Conservation (phyloP, 2,329 filamentous ascomycete genomes). For the Tolypocladium pustulatum region DNA sequence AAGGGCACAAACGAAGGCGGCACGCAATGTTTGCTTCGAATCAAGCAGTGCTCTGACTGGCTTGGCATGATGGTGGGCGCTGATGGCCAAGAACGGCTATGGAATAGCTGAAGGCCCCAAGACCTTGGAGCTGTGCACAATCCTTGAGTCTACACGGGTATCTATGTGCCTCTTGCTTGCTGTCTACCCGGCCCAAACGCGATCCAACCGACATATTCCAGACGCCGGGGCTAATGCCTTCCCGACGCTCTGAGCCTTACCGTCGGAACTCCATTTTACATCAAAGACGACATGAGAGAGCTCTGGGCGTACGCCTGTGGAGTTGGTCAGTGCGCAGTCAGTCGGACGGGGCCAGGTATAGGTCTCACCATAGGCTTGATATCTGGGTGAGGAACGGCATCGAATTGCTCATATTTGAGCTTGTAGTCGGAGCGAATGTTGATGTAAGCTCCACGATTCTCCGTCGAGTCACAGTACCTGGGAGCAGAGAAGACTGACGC, state of each 20-base stretch:
- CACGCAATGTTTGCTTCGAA: slow-evolving; percentile 38
- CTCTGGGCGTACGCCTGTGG: slow-evolving; percentile 70
- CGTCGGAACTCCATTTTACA: slow-evolving; percentile 33
- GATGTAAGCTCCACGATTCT: slow-evolving; percentile 98
- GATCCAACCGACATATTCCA: slow-evolving; percentile 3
- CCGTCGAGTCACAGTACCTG: slow-evolving; percentile 93
- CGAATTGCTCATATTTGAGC: slow-evolving; percentile 85
- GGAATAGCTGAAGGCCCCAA: slow-evolving; percentile 27
- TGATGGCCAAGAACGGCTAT: slow-evolving; percentile 31
- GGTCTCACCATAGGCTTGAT: slow-evolving; percentile 76
- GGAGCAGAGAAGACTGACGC: slow-evolving; percentile 82
- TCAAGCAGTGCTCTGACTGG: slow-evolving; percentile 53
- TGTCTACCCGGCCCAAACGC: slow-evolving; percentile 1
- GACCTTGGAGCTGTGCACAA: slow-evolving; percentile 3
- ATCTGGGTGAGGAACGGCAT: slow-evolving; percentile 90
- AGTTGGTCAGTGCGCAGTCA: slow-evolving; percentile 13
- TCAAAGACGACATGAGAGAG: slow-evolving; percentile 67
- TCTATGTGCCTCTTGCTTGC: slow-evolving; percentile 6
- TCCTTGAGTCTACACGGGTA: slow-evolving; percentile 10
- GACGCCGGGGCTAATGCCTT: slow-evolving; percentile 8
- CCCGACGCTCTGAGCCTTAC: slow-evolving; percentile 3
- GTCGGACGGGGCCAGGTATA: neutral
- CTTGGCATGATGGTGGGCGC: slow-evolving; percentile 48
- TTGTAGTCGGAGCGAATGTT: slow-evolving; percentile 90
- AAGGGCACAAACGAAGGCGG: slow-evolving; percentile 33